Evolutionary conservation across 2,329 filamentous ascomycete species (phyloP).

Genomic region (Paecilomyces fulvus): DNA sequence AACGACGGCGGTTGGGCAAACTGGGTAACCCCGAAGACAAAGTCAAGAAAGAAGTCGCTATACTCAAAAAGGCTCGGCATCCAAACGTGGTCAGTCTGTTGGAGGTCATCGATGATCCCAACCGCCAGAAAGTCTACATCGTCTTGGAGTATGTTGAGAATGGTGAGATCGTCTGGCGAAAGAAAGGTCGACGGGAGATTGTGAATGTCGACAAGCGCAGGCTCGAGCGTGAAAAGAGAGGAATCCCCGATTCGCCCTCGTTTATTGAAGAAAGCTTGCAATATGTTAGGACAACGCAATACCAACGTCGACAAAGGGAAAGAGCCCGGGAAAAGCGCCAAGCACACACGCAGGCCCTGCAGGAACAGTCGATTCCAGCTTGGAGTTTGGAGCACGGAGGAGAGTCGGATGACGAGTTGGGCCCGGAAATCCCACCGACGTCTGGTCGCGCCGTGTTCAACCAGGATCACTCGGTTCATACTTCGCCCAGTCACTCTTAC

Average conservation of each 20-base stretch:
- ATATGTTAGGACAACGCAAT: slow-evolving; percentile 30
- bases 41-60: slow-evolving; percentile 92
- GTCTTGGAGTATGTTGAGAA: slow-evolving; percentile 91
- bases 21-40: slow-evolving; percentile 60
- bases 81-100: slow-evolving; percentile 93
- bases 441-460: slow-evolving; percentile 26
- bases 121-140: slow-evolving; percentile 96
- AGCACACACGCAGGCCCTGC: slow-evolving; percentile 49
- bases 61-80: slow-evolving; percentile 95
- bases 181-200: slow-evolving; percentile 75
- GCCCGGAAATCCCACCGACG: slow-evolving; percentile 9
- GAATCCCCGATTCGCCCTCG: slow-evolving; percentile 60
- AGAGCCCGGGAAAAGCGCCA: slow-evolving; percentile 53
- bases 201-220: slow-evolving; percentile 73
- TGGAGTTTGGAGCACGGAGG: slow-evolving; percentile 82
- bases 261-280: slow-evolving; percentile 37
- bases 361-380: slow-evolving; percentile 48
- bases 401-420: slow-evolving; percentile 45
- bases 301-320: slow-evolving; percentile 39
- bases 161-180: slow-evolving; percentile 90
- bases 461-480: slow-evolving; percentile 48
- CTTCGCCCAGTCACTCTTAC: slow-evolving; percentile 46
- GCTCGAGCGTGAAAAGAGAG: slow-evolving; percentile 65
- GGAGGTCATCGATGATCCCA: slow-evolving; percentile 95
- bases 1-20: slow-evolving; percentile 79